Conservation (phyloP, 345 rosid genomes). For the Abelmoschus esculentus region DNA sequence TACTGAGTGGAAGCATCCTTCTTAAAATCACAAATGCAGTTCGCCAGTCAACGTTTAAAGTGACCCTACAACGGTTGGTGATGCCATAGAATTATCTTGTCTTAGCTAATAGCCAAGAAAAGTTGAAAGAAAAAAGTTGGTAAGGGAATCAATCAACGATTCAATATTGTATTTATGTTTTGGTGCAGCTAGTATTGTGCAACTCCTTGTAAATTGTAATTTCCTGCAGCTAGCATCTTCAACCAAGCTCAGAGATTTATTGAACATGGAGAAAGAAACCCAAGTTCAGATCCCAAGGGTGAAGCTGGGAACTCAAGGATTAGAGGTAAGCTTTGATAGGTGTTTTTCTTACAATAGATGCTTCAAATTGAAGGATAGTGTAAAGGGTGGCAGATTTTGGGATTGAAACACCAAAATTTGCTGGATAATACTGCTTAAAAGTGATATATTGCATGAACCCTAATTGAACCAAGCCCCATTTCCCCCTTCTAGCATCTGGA, state of each 20-base stretch:
- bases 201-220: neutral
- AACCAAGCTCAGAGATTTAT: neutral
- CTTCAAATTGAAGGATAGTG: neutral
- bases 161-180: neutral
- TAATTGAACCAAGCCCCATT: neutral
- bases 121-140: neutral
- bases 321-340: neutral
- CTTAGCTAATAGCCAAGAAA: neutral
- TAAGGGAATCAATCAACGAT: neutral
- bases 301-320: slow-evolving; percentile 3
- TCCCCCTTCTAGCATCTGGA: neutral
- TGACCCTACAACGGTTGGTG: neutral
- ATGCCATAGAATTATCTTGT: neutral
- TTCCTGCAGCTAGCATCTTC: neutral
- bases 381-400: neutral
- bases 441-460: neutral
- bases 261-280: neutral
- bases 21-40: neutral
- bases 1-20: neutral
- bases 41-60: neutral
- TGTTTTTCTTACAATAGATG: neutral
- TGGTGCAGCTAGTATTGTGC: neutral
- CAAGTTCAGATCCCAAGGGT: slow-evolving; percentile 3
- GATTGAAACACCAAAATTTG: neutral
- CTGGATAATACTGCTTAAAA: neutral